A percentile compares a stretch with the other conserved stretches of the same genome.
phyloP scores from a whole-genome alignment of 495 filamentous ascomycete species.

The Neurospora sp. region DNA sequence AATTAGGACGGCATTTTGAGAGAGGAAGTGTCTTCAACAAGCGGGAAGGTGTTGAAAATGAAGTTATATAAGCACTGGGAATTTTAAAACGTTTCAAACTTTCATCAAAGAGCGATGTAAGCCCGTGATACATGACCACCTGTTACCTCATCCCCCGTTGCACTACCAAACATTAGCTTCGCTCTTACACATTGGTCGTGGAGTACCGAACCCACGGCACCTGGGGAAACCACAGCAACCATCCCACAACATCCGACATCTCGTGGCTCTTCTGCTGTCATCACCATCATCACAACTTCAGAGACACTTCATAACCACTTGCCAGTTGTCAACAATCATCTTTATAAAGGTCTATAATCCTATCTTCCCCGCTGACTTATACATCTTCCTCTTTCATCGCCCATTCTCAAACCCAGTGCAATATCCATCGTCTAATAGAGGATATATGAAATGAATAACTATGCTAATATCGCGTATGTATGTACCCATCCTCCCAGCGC shows the following conservation, averaged over 20 bases:
- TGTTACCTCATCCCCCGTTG: neutral
- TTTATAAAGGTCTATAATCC: neutral
- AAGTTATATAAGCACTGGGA: no score
- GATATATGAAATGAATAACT: neutral
- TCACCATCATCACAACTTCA: neutral
- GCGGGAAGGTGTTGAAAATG: no score
- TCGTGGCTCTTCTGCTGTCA: neutral
- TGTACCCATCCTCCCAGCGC: neutral
- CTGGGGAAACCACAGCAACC: neutral
- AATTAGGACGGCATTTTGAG: neutral
- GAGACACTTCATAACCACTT: neutral
- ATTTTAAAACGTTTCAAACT: no score
- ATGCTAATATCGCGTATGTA: neutral
- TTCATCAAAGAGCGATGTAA: neutral
- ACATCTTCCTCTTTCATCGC: neutral
- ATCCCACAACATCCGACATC: neutral
- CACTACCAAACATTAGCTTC: neutral
- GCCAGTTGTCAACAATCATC: neutral
- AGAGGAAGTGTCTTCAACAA: no score
- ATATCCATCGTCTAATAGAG: neutral
- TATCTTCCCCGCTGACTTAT: neutral
- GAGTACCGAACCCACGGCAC: neutral
- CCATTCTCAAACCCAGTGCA: neutral
- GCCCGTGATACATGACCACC: neutral
- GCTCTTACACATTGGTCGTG: neutral